Conservation (phyloP, 331 rosid species). For the Quercus lobata region DNA sequence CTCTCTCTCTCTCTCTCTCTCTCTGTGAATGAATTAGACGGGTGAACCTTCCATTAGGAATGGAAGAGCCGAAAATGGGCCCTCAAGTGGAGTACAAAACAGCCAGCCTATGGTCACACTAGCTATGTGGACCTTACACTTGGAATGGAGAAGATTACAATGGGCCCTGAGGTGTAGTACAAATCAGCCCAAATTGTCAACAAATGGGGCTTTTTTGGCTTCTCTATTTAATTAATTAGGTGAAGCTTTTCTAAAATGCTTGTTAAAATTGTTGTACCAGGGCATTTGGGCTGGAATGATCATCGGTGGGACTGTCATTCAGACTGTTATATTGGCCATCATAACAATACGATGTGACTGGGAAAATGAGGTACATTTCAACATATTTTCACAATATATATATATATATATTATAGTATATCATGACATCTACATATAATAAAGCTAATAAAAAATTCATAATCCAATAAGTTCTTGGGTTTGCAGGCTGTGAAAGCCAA, state of each 20-base stretch:
- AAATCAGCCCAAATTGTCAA: too few relatives aligned
- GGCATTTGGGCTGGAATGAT: slow-evolving; percentile 68
- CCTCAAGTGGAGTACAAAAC: too few relatives aligned
- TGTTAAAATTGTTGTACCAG: slow-evolving; percentile 8
- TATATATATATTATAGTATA: neutral
- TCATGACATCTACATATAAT: neutral
- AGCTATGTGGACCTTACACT: too few relatives aligned
- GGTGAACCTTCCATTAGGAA: too few relatives aligned
- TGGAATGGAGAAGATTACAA: too few relatives aligned
- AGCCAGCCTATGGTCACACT: too few relatives aligned
- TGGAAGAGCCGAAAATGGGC: too few relatives aligned
- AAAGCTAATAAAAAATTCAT: neutral
- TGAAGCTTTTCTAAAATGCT: neutral
- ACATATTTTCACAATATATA: neutral
- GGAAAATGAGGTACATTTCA: slow-evolving; percentile 40
- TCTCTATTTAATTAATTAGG: too few relatives aligned
- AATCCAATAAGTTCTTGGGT: neutral
- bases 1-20: too few relatives aligned
- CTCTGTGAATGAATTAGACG: too few relatives aligned
- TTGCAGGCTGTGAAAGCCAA: slow-evolving; percentile 46
- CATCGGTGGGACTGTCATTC: slow-evolving; percentile 50
- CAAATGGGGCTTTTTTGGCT: too few relatives aligned
- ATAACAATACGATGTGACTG: slow-evolving; percentile 40
- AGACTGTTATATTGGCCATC: slow-evolving; percentile 36
- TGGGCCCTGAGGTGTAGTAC: too few relatives aligned